These are phyloP conservation scores for Metschnikowia santaceciliae DNA, from an alignment of 805 yeast genomes.

Conservation along the genomic window DNA sequence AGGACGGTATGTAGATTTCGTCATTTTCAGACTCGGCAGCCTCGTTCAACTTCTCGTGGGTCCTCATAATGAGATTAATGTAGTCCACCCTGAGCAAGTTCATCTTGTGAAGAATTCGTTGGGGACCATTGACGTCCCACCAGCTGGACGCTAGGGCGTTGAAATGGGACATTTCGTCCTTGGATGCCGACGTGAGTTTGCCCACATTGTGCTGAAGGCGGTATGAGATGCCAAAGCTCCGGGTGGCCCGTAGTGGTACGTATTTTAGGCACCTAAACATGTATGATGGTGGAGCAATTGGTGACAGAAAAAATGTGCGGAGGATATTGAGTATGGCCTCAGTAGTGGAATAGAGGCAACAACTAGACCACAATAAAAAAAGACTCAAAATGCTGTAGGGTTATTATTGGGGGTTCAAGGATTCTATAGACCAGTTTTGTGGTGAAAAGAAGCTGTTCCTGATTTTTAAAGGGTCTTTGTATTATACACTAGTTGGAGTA, in stretches of 20 bases:
- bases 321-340: not conserved
- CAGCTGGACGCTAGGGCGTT: slow-evolving; percentile 86
- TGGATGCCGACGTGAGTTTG: slow-evolving; percentile 40
- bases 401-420: not conserved
- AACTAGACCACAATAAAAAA: no score
- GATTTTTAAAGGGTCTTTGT: not conserved
- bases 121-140: slow-evolving; percentile 97
- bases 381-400: no score
- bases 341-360: not conserved
- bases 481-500: not conserved
- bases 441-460: no score
- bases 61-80: slow-evolving; percentile 56
- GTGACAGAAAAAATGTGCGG: slow-evolving; percentile 4
- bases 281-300: slow-evolving; percentile 2
- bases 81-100: slow-evolving; percentile 86
- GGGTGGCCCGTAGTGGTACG: slow-evolving; percentile 3
- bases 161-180: slow-evolving; percentile 75
- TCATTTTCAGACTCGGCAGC: slow-evolving; percentile 30
- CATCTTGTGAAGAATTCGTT: slow-evolving; percentile 92
- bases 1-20: slow-evolving; percentile 73
- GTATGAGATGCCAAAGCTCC: slow-evolving; percentile 6
- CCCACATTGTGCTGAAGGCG: not conserved
- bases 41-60: slow-evolving; percentile 40
- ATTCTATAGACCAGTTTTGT: not conserved
- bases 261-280: slow-evolving; percentile 8